Conservation (phyloP, 208 protist species). For the Novymonas esmeraldas region DNA sequence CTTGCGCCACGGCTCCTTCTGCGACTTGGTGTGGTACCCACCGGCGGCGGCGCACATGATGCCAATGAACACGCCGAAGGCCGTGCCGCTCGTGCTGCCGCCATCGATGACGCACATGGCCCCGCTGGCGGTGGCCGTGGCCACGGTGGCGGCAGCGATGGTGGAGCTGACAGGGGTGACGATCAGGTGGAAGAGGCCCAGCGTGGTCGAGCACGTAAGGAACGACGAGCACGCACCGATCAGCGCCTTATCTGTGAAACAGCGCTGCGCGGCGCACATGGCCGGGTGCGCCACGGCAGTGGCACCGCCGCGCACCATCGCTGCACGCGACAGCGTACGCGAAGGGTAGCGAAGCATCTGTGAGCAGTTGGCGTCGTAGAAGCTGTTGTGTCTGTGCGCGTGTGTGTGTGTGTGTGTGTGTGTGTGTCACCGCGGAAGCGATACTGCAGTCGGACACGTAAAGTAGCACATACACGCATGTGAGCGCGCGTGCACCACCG, state of each 20-base stretch:
- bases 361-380: not conserved
- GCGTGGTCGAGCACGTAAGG: conserved; percentile 65
- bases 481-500: too few species aligned
- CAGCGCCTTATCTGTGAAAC: conserved; percentile 83
- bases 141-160: conserved; percentile 66
- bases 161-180: conserved; percentile 72
- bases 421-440: too few species aligned
- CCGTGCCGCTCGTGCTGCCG: conserved; percentile 65
- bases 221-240: conserved; percentile 65
- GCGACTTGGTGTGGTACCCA: conserved; percentile 87
- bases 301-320: conserved; percentile 1
- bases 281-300: conserved; percentile 1
- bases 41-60: conserved; percentile 84
- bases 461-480: too few species aligned
- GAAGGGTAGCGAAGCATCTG: conserved; percentile 24
- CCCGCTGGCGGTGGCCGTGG: conserved; percentile 65
- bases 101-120: conserved; percentile 80
- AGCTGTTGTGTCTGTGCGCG: not conserved
- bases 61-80: conserved; percentile 82
- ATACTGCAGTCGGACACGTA: too few species aligned
- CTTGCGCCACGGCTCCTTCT: conserved; percentile 90
- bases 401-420: not conserved
- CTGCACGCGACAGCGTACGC: conserved; percentile 8
- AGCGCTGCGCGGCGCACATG: conserved; percentile 15
- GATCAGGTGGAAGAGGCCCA: conserved; percentile 84